Percentiles rank a stretch among this genome's conserved stretches.
These are phyloP conservation scores for Solanum arcanum DNA, from an alignment of 257 asterid genomes.

Conservation along the genomic window DNA sequence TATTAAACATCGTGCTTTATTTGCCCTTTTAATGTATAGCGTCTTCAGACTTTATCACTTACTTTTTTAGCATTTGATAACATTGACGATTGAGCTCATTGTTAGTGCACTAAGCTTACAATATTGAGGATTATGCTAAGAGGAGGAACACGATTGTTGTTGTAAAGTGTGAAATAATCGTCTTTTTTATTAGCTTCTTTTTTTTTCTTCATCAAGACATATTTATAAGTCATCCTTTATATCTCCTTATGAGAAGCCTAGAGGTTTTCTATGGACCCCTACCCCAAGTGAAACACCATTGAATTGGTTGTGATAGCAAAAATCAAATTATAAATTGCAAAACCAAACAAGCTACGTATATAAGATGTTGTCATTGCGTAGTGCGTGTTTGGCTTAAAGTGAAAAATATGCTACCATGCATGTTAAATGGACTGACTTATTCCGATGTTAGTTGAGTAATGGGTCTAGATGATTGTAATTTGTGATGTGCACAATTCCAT, in stretches of 20 bases:
- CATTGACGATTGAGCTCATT: background rate
- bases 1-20: background rate
- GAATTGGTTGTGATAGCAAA: no score
- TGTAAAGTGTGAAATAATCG: background rate
- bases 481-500: background rate
- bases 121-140: background rate
- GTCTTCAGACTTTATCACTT: background rate
- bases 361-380: background rate
- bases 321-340: no score
- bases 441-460: background rate
- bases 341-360: background rate
- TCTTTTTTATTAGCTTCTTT: background rate
- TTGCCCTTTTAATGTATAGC: background rate
- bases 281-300: no score
- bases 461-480: background rate
- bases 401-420: background rate
- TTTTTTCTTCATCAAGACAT: background rate
- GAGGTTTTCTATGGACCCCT: no score
- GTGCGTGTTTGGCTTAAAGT: background rate
- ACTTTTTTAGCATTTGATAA: background rate
- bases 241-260: no score
- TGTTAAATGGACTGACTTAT: no score
- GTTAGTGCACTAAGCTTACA: background rate
- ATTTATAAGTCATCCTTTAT: no score
- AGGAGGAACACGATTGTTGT: background rate